Conservation (phyloP, 495 filamentous ascomycete species). For the Amniculicola lignicola region DNA sequence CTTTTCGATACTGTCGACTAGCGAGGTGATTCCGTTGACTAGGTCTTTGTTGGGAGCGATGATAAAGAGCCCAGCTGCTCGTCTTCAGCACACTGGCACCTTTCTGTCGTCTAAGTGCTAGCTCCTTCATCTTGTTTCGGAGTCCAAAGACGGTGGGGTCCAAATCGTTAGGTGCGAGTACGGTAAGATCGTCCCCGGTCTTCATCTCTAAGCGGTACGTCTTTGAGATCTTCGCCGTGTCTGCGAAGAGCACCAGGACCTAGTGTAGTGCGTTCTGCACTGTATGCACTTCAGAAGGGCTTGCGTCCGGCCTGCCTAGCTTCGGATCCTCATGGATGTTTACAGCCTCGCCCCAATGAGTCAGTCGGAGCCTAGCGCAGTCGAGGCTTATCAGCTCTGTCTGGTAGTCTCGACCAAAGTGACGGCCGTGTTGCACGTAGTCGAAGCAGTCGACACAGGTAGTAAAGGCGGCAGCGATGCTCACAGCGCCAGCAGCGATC, state of each 20-base stretch:
- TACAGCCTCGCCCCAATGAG: constrained; percentile 5
- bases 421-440: constrained; percentile 24
- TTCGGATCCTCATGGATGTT: constrained; percentile 11
- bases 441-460: constrained; percentile 30
- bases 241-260: constrained; percentile 32
- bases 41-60: neutral
- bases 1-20: neutral
- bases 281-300: constrained; percentile 6
- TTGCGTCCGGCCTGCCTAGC: constrained; percentile 20
- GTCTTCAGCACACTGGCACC: neutral
- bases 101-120: constrained; percentile 33
- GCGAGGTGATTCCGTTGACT: neutral
- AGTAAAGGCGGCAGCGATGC: constrained; percentile 21
- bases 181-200: neutral
- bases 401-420: constrained; percentile 21
- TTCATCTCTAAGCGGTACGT: constrained; percentile 14
- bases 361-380: neutral
- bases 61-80: neutral
- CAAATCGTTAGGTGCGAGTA: constrained; percentile 20
- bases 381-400: constrained; percentile 24
- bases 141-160: constrained; percentile 18
- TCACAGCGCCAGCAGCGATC: constrained; percentile 12
- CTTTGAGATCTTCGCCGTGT: constrained; percentile 30
- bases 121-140: constrained; percentile 34
- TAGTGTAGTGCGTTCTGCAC: constrained; percentile 14